Base-by-base conservation (phyloP, 139 green algal species). In the Volvox africanus region DNA sequence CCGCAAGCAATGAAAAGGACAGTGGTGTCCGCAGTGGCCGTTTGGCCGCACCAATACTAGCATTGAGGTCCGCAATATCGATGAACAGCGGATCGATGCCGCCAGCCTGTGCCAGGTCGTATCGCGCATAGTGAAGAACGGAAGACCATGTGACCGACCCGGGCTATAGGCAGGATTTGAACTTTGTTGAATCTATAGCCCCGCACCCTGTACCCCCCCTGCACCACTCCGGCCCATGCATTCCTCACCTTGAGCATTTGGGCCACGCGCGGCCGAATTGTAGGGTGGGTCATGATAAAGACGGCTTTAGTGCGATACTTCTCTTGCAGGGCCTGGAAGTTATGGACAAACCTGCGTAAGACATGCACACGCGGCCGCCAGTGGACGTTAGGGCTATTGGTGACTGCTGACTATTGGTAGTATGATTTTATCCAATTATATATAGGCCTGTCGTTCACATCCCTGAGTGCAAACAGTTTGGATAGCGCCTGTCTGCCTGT, bases 61-160 rank as follows among this genome's bases (percentile, higher is more conserved):
- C 65, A 67, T 88, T 88, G 33, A 88, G 65, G 32, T 79, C 26
- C 21, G 62, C 19, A 3, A 88, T 79, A 67, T 80, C 82, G 32
- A 88, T 88, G 35, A 37, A 88, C 5, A 88, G 0, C 62, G 82
- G 82, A 1, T 33, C 33, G 82, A 88, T 88, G 82, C 82, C 82
- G 82, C 62, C 65, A 1, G 82, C 82, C 82, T 88, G 82, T 19
- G 28, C 0, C 19, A 85, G 71, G 44, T 55, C 44, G 9, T 55
- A 9, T 55, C 44, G 44, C 44, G 44, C 44, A 55, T 55, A 55
- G 44, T 55, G 44, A 9, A 55, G 9, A 9, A 55, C 44, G 5
- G 9, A 9, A 5, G 44, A 55, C 44, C 44, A 55, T 55, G 44
- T 55, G 44, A 55, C 44, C 44, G 44, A 55, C 44, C 44, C 44